Base-by-base conservation (phyloP, 768 basidiomycete genomes). In the Tricholoma furcatifolium region DNA sequence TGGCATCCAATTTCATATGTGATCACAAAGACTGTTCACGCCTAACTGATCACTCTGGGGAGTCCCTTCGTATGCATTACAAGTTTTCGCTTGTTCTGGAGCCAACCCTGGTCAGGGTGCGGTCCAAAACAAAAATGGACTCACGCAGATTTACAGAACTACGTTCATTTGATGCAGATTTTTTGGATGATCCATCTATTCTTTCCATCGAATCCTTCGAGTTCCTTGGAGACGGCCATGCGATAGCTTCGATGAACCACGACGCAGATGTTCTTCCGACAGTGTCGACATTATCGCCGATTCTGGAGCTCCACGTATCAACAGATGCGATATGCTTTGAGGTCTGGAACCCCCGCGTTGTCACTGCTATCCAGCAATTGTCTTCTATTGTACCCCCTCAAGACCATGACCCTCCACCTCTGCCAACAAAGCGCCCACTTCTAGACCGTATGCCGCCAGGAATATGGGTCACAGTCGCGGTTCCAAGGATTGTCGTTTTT, bases 401-500 rank as follows among this genome's bases (percentile, higher is more conserved):
- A 31, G 53, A 54, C 12, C 55, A 53, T 11, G 42, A 49, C 18
- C 40, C 49, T 14, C 30, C 55, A 1, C 24, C 58, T 1, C 40
- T 46, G 24, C 50, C 55, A 23, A n/a, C 57, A 24, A 18, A 60
- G 50, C 30, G 48, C 17, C 57, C 72, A 23, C 62, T 72, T 4
- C 65, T 78, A 30, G 71, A 74, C 45, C 59, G 65, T 30, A 67
- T 88, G 18, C 82, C 84, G 2, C 64, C 73, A 10, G 89, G 91
- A 1, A 57, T 87, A 27, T 73, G 77, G 6, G 60, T 77, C 20
- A 80, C 84, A 24, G 18, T 87, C 31, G 77, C 88, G 0, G 57
- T 94, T 40, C 79, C 76, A 1, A 80, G 80, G 32, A 70, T 88
- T 42, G 81, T 85, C 23, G 62, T 89, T 9, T 83, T 90, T 51